These are phyloP conservation scores for Pyrenochaeta sp. DNA, from an alignment of 2,329 filamentous ascomycete genomes.

Conservation along the genomic window DNA sequence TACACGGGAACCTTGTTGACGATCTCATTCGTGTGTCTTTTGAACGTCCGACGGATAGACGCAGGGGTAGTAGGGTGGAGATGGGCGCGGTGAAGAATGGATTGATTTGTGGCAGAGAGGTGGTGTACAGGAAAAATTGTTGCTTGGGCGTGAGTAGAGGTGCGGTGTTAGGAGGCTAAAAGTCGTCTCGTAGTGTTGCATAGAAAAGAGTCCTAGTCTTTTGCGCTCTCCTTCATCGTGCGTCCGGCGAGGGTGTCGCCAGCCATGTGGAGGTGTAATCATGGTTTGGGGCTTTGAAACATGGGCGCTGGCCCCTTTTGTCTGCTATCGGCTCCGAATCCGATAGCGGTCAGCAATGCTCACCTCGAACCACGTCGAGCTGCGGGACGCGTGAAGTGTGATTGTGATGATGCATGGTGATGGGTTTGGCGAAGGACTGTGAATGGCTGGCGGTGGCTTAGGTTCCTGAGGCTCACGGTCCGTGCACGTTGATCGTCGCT, in stretches of 20 bases:
- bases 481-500: slow-evolving; percentile 22
- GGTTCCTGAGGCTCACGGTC: slow-evolving; percentile 21
- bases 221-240: not conserved
- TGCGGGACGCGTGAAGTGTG: slow-evolving; percentile 9
- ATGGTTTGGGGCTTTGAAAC: not conserved
- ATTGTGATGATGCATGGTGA: slow-evolving; percentile 25
- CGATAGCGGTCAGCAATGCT: not conserved
- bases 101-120: not conserved
- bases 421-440: slow-evolving; percentile 8
- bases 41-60: slow-evolving; percentile 23
- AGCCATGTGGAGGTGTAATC: not conserved
- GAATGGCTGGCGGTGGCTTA: slow-evolving; percentile 10
- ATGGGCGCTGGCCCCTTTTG: not conserved
- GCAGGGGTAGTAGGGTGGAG: slow-evolving; percentile 24
- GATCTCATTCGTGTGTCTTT: slow-evolving; percentile 14
- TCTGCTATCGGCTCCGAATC: not conserved
- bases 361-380: not conserved
- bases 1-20: slow-evolving; percentile 24
- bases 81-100: slow-evolving; percentile 18
- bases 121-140: not conserved
- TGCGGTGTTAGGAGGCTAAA: not conserved
- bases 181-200: not conserved
- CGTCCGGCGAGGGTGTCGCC: not conserved
- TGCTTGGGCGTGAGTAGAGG: not conserved
- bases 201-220: not conserved